These are phyloP conservation scores for Pyrenophora graminea DNA, from an alignment of 2,329 filamentous ascomycete genomes.

Conservation along the genomic window DNA sequence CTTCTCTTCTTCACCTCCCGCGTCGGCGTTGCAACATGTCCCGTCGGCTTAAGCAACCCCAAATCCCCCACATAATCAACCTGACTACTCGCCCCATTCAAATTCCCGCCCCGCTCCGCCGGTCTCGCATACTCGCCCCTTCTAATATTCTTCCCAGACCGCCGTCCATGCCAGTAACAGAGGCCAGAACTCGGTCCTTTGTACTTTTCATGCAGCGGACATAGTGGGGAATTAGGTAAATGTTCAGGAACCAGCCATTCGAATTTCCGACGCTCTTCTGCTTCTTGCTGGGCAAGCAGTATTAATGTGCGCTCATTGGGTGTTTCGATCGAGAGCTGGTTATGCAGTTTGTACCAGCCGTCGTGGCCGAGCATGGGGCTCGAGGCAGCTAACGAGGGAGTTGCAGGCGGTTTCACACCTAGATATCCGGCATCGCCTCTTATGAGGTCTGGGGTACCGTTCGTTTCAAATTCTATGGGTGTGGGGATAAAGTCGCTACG, in stretches of 20 bases:
- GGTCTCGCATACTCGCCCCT: slow-evolving; percentile 10
- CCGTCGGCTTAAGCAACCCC: background rate
- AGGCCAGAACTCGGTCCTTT: slow-evolving; percentile 43
- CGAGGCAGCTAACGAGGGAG: background rate
- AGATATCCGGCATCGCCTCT: slow-evolving; percentile 11
- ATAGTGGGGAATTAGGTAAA: slow-evolving; percentile 50
- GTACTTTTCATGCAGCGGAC: slow-evolving; percentile 50
- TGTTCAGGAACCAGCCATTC: slow-evolving; percentile 52
- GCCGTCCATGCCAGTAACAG: slow-evolving; percentile 49
- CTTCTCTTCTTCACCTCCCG: slow-evolving; percentile 20
- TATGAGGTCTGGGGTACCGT: slow-evolving; percentile 7
- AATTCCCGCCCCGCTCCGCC: background rate
- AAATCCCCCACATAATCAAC: slow-evolving; percentile 1
- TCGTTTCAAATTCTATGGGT: slow-evolving; percentile 1
- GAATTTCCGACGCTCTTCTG: slow-evolving; percentile 39
- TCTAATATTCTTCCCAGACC: slow-evolving; percentile 34
- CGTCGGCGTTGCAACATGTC: background rate
- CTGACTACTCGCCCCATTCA: background rate
- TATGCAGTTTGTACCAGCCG: slow-evolving; percentile 20
- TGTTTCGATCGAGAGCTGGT: slow-evolving; percentile 1
- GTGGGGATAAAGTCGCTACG: background rate
- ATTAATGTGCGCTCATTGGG: slow-evolving; percentile 12
- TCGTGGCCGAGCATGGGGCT: slow-evolving; percentile 13
- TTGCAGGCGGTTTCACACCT: slow-evolving; percentile 9
- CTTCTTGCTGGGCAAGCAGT: slow-evolving; percentile 14